Percentiles rank a stretch among this genome's conserved stretches.
These are phyloP conservation scores for Metarhizium album DNA, from an alignment of 2,329 filamentous ascomycete species.

Conservation along the genomic window DNA sequence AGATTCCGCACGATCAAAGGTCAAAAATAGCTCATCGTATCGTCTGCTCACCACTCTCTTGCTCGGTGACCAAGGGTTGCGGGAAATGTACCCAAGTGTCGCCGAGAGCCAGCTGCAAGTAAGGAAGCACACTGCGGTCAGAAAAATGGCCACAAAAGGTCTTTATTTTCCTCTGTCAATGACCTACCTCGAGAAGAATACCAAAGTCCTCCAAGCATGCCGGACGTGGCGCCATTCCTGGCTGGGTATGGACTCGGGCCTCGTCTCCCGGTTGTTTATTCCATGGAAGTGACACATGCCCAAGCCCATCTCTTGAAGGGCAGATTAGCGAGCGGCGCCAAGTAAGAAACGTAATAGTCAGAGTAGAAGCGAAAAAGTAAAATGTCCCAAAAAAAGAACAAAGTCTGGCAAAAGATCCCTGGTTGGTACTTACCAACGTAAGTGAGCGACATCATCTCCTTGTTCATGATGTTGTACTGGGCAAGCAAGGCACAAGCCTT, in stretches of 20 bases:
- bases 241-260: not conserved
- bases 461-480: conserved; percentile 9
- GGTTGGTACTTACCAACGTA: conserved; percentile 4
- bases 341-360: no score
- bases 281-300: conserved; percentile 1
- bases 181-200: conserved; percentile 7
- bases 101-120: conserved; percentile 6
- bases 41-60: not conserved
- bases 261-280: not conserved
- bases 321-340: not conserved
- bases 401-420: no score
- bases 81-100: conserved; percentile 5
- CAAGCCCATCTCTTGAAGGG: not conserved
- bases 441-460: conserved; percentile 6
- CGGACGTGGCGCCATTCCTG: conserved; percentile 4
- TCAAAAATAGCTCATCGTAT: not conserved
- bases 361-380: no score
- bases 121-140: not conserved
- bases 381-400: no score
- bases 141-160: no score
- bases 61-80: not conserved
- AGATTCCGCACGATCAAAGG: not conserved
- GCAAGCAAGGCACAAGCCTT: conserved; percentile 8
- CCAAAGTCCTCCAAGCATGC: conserved; percentile 6
- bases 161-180: no score